These are phyloP conservation scores for Cordyceps farinosa DNA, from an alignment of 2,329 filamentous ascomycete species.

Conservation along the genomic window DNA sequence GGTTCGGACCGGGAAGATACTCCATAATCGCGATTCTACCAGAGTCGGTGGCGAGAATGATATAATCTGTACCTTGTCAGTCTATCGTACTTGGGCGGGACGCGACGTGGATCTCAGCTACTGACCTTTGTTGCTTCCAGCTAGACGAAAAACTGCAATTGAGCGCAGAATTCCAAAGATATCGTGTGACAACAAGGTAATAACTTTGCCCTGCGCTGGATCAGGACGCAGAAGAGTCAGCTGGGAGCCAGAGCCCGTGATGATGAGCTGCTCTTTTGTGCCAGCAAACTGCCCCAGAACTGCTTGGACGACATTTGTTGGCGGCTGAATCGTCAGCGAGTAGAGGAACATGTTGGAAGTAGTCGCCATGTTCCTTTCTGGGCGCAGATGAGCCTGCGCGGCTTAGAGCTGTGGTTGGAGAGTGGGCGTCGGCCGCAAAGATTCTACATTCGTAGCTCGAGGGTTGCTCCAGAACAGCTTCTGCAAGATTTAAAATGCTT, in stretches of 20 bases:
- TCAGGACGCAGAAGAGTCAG: slow-evolving; percentile 85
- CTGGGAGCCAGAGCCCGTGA: slow-evolving; percentile 87
- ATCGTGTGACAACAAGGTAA: slow-evolving; percentile 84
- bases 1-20: slow-evolving; percentile 81
- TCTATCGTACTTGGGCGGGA: background rate
- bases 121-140: slow-evolving; percentile 95
- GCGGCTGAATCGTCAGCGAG: slow-evolving; percentile 90
- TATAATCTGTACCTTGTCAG: slow-evolving; percentile 67
- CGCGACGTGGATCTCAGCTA: slow-evolving; percentile 38
- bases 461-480: slow-evolving; percentile 11
- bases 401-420: slow-evolving; percentile 9
- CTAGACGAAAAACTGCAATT: slow-evolving; percentile 83
- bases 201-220: slow-evolving; percentile 78
- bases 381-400: slow-evolving; percentile 27
- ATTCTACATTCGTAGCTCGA: slow-evolving; percentile 18
- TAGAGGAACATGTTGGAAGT: slow-evolving; percentile 99
- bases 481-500: slow-evolving; percentile 17
- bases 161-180: slow-evolving; percentile 93
- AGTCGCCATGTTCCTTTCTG: slow-evolving; percentile 74
- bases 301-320: slow-evolving; percentile 84
- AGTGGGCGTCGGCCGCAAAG: slow-evolving; percentile 17
- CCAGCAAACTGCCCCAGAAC: slow-evolving; percentile 93
- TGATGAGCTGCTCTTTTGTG: slow-evolving; percentile 95
- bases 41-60: slow-evolving; percentile 93
- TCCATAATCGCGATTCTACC: slow-evolving; percentile 92